Conservation (phyloP, 2,329 filamentous ascomycete species). For the Penicillium hordei region DNA sequence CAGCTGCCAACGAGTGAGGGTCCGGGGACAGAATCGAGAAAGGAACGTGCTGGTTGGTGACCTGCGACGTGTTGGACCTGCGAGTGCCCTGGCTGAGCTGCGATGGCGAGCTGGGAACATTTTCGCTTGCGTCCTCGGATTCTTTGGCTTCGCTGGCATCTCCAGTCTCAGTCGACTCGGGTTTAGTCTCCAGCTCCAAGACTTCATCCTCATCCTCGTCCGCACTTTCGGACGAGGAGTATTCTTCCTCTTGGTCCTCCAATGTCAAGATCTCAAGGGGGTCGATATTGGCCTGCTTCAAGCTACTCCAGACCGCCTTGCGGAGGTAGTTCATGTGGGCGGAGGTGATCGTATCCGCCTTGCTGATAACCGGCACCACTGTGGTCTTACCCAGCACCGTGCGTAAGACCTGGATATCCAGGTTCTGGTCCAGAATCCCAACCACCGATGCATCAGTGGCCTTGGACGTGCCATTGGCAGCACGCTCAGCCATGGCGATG, state of each 20-base stretch:
- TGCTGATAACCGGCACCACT: slow-evolving; percentile 91
- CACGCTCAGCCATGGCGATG: slow-evolving; percentile 64
- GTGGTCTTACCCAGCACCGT: slow-evolving; percentile 90
- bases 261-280: slow-evolving; percentile 83
- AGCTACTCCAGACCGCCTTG: slow-evolving; percentile 81
- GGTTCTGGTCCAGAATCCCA: slow-evolving; percentile 77
- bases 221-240: slow-evolving; percentile 52
- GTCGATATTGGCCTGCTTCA: slow-evolving; percentile 83
- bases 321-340: slow-evolving; percentile 92
- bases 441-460: slow-evolving; percentile 45
- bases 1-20: slow-evolving; percentile 65
- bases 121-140: slow-evolving; percentile 20
- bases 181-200: slow-evolving; percentile 22
- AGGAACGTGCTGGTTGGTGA: slow-evolving; percentile 68
- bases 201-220: slow-evolving; percentile 50
- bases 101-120: slow-evolving; percentile 32
- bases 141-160: slow-evolving; percentile 28
- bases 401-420: slow-evolving; percentile 87
- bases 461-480: slow-evolving; percentile 55
- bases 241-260: slow-evolving; percentile 69
- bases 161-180: slow-evolving; percentile 15
- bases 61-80: slow-evolving; percentile 39
- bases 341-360: slow-evolving; percentile 94
- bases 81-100: slow-evolving; percentile 49
- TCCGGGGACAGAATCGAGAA: slow-evolving; percentile 94